phyloP scores from a whole-genome alignment of 2,329 filamentous ascomycete genomes.

The Nemania abortiva region DNA sequence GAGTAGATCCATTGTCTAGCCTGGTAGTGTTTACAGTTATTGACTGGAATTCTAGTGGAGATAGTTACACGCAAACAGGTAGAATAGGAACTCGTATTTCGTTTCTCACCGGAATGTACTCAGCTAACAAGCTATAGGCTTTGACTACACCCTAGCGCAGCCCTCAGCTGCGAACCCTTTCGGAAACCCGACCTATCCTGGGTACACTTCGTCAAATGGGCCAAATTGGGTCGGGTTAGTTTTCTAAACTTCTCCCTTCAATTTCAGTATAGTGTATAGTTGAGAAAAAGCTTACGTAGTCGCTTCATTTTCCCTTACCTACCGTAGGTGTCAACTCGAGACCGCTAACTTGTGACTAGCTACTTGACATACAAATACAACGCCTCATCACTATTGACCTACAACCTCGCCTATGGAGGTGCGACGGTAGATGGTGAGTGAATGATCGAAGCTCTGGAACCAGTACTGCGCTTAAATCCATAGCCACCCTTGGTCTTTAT shows the following conservation, averaged over 20 bases:
- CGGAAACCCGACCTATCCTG: slow-evolving; percentile 70
- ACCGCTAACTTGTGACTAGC: slow-evolving; percentile 44
- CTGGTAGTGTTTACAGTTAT: slow-evolving; percentile 3
- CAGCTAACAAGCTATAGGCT: slow-evolving; percentile 55
- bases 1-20: slow-evolving; percentile 40
- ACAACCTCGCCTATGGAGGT: slow-evolving; percentile 67
- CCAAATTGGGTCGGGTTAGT: slow-evolving; percentile 60
- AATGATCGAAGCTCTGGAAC: not conserved
- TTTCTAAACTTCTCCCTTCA: not conserved
- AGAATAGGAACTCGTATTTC: not conserved
- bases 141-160: slow-evolving; percentile 63
- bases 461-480: too few relatives aligned
- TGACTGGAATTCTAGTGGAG: slow-evolving; percentile 44
- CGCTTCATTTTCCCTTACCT: too few relatives aligned
- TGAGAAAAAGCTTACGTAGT: not conserved
- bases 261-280: not conserved
- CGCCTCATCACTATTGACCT: slow-evolving; percentile 59
- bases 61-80: slow-evolving; percentile 53
- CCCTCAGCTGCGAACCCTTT: slow-evolving; percentile 68
- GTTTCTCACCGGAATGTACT: slow-evolving; percentile 1
- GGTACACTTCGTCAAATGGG: slow-evolving; percentile 63
- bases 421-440: slow-evolving; percentile 62
- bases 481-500: not conserved
- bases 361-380: slow-evolving; percentile 63
- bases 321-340: not conserved